Evolutionary conservation across 495 filamentous ascomycete species (phyloP), one percentile per base, ranked within the genome.

Genomic region (Lophiostoma macrostomum): DNA sequence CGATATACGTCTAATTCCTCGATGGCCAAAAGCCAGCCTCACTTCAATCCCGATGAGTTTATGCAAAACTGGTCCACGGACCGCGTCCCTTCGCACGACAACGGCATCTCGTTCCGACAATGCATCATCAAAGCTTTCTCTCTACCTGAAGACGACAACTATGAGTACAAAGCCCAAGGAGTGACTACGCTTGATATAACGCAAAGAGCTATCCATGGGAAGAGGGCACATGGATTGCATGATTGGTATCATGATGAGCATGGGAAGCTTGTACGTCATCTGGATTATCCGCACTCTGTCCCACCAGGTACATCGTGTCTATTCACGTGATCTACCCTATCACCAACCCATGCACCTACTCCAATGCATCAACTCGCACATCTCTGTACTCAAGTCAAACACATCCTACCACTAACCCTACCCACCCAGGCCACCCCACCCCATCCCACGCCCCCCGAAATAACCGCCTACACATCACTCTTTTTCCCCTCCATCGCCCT

Each of bases 391-490:
- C 20, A 8, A 7, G 10, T 7, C 20, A 19, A 25, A 45, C 16
- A 45, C 5, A 14, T 18, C 42, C 6, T 28, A 11, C 14, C 8
- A 13, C 3, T 3, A 37, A 6, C 28, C 42, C 30, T 40, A 23
- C 44, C 28, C 36, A 3, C 41, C 5, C 35, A 59, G 50, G 3
- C 24, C 36, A 12, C 23, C 4, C 60, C 50, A 0, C 35, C 65
- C 0, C 70, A 74, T 14, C 79, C 77, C 2, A 66, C 76, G 0
- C 55, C 56, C 12, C 42, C 71, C 23, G 81, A 86, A 62, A 75
- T 79, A 28, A 59, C 66, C 16, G 71, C 79, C 23, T 86, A 85
- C 69, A 76, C 74, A n/a, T 66, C 71, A 34, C 70, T 86, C 62
- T 85, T 84, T 69, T 50, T 63, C 22, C 71, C 80, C 11, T 50